Evolutionary conservation across 768 basidiomycete genomes (phyloP).

Genomic region (Tulasnella sp.): DNA sequence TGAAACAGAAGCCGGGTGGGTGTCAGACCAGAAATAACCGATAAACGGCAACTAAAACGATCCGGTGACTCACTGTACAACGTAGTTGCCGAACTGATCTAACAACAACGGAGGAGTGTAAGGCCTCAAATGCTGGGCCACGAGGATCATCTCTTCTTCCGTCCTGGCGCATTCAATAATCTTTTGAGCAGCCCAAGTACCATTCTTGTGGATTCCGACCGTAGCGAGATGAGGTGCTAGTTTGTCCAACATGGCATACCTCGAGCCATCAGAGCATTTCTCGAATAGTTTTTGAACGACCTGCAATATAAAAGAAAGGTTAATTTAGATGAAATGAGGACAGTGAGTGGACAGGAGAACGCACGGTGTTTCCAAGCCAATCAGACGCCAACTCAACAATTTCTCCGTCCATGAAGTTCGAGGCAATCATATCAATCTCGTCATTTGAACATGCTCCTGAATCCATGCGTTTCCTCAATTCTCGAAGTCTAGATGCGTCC

Average conservation of each 20-base stretch:
- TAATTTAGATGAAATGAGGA: background rate
- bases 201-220: conserved; percentile 99
- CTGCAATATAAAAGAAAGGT: conserved; percentile 27
- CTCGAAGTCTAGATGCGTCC: conserved; percentile 88
- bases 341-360: conserved; percentile 19
- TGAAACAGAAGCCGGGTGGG: background rate
- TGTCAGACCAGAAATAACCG: background rate
- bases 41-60: background rate
- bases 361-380: conserved; percentile 92
- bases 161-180: conserved; percentile 89
- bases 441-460: conserved; percentile 70
- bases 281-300: conserved; percentile 97
- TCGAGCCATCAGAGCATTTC: conserved; percentile 59
- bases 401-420: conserved; percentile 86
- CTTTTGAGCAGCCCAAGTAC: conserved; percentile 99
- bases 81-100: conserved; percentile 89
- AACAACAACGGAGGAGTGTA: conserved; percentile 89
- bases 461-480: conserved; percentile 87
- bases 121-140: conserved; percentile 76
- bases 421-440: conserved; percentile 82
- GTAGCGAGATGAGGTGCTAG: conserved; percentile 87
- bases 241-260: conserved; percentile 86
- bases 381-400: conserved; percentile 92
- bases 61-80: conserved; percentile 58
- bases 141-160: conserved; percentile 72